phyloP scores from a whole-genome alignment of 2,329 filamentous ascomycete genomes.

The Xylaria sp. region DNA sequence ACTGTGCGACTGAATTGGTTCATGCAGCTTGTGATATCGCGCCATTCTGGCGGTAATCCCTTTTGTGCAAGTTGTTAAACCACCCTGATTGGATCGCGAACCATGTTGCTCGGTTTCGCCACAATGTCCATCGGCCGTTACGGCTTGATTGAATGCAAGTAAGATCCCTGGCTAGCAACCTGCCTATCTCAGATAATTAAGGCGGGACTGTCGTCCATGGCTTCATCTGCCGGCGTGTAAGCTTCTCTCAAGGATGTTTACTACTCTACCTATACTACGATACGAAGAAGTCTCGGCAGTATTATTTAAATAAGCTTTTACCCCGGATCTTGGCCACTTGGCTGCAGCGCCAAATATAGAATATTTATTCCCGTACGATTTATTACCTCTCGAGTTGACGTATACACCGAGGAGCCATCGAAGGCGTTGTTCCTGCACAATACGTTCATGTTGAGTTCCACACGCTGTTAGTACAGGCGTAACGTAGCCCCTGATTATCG shows the following conservation, averaged over 20 bases:
- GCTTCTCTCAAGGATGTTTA: constrained; percentile 7
- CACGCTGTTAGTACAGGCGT: neutral
- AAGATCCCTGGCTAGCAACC: constrained; percentile 12
- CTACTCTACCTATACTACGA: neutral
- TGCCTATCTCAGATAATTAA: constrained; percentile 20
- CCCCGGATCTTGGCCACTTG: constrained; percentile 24
- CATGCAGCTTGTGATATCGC: neutral
- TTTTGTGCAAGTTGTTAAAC: neutral
- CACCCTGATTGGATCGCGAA: neutral
- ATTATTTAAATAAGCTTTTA: constrained; percentile 16
- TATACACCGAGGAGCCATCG: neutral
- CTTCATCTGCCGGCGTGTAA: constrained; percentile 19
- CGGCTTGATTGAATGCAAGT: neutral
- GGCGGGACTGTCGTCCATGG: constrained; percentile 3
- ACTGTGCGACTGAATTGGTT: neutral
- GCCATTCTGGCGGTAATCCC: neutral
- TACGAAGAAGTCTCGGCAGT: neutral
- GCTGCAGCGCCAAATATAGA: constrained; percentile 16
- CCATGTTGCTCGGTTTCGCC: neutral
- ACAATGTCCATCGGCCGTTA: neutral
- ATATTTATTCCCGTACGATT: too few relatives aligned
- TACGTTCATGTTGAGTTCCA: constrained; percentile 4
- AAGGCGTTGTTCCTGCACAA: neutral
- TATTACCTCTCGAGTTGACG: neutral
- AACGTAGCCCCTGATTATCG: constrained; percentile 6